Conservation (phyloP, 176 grass and related monocot species). For the Alopecurus myosuroides region DNA sequence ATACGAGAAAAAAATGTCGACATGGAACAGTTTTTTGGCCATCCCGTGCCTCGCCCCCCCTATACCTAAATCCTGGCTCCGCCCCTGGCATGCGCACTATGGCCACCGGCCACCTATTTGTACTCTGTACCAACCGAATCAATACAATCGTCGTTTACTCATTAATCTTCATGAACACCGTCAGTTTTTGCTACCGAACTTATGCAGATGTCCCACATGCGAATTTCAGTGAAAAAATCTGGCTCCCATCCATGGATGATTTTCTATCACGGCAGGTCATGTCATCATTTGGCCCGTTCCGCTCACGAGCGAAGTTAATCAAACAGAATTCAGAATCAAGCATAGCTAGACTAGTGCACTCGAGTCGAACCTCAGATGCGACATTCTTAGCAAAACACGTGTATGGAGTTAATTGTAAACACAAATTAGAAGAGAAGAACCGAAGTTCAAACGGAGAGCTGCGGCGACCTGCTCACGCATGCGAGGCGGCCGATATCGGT, state of each 20-base stretch:
- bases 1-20: too few species aligned
- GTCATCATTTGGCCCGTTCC: not conserved
- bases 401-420: not conserved
- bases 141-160: too few species aligned
- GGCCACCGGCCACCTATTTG: too few species aligned
- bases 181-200: not conserved
- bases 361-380: not conserved
- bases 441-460: not conserved
- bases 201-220: too few species aligned
- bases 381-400: not conserved
- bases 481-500: conserved; percentile 76
- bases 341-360: not conserved
- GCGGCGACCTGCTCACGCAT: conserved; percentile 76
- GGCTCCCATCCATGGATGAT: not conserved
- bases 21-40: too few species aligned
- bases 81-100: too few species aligned
- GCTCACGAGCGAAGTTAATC: not conserved
- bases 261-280: not conserved
- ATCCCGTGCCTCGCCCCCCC: too few species aligned
- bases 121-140: too few species aligned
- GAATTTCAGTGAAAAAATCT: not conserved
- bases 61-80: too few species aligned
- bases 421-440: not conserved
- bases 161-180: too few species aligned
- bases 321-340: not conserved